Evolutionary conservation across 2,329 filamentous ascomycete genomes (phyloP).

Genomic region (Pseudophaeomoniella oleicola): DNA sequence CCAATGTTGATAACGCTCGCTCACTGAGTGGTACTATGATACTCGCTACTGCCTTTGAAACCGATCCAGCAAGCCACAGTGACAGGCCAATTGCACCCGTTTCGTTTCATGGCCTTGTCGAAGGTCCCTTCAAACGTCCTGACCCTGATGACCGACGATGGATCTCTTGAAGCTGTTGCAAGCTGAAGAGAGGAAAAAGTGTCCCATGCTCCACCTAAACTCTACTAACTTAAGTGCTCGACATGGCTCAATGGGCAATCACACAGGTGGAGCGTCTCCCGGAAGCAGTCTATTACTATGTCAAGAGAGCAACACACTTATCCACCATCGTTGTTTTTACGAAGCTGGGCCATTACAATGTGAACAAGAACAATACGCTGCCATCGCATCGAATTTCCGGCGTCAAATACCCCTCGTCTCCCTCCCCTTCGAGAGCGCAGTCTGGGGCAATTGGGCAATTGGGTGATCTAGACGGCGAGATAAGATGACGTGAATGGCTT

Average conservation of each 20-base stretch:
- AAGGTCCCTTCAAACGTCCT: too few species aligned
- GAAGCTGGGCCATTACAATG: not conserved
- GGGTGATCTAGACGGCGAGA: not conserved
- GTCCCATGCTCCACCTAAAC: not conserved
- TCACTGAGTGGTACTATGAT: not conserved
- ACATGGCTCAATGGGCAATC: not conserved
- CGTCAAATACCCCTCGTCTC: not conserved
- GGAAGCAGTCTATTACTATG: too few species aligned
- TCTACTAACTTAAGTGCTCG: too few species aligned
- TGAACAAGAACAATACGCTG: not conserved
- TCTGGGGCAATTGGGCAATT: not conserved
- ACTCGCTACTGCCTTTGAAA: too few species aligned
- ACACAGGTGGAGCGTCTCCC: too few species aligned
- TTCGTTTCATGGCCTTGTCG: not conserved
- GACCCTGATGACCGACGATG: not conserved
- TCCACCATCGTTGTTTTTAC: too few species aligned
- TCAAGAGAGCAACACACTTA: too few species aligned
- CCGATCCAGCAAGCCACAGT: not conserved
- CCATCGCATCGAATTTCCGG: not conserved
- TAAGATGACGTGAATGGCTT: not conserved
- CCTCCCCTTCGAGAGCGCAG: not conserved
- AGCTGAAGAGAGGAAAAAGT: not conserved
- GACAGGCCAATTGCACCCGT: not conserved
- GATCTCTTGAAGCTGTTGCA: not conserved
- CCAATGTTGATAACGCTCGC: not conserved